Base-by-base conservation (phyloP, 1,284 basidiomycete species). In the Hemileia vastatrix region DNA sequence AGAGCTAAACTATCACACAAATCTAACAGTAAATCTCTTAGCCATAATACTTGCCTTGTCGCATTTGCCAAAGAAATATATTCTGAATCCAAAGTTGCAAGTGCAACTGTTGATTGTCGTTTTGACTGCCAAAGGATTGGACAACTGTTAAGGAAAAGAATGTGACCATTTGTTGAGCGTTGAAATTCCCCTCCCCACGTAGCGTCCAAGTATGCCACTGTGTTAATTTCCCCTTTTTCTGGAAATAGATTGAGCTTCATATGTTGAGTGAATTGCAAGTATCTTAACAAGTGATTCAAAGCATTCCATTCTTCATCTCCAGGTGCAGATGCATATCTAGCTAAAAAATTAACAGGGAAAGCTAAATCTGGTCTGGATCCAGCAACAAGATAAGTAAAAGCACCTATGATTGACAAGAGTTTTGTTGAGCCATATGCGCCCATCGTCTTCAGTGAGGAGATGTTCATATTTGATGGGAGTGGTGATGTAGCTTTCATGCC, bases 151-250 rank as follows among this genome's bases (percentile, higher is more conserved):
- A 24, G 23, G n/a, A 23, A 15, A 4, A 55, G 9, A 1, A 55
- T 13, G 24, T 23, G 44, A 3, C 54, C 54, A 1, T 18, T 43
- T 21, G 54, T 55, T 9, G 33, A 40, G 15, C 54, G 1, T 13
- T 55, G 19, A 15, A 43, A 40, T 44, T 57, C 44, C 1, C 56
- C 56, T 4, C 54, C 56, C 56, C 56, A 57, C 27, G 48, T 57
- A 0, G 56, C 56, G 40, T 57, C 56, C n/a, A n/a, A 8, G 27
- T 50, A 15, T 15, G 18, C 32, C 8, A 27, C 24, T 6, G 9
- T 49, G 13, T 40, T 21, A 43, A 24, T 15, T 9, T 49, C 15
- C 18, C 18, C 21, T 2, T 24, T 27, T 4, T 8, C 5, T 11
- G 33, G 11, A 19, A 23, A 18, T 15, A n/a, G n/a, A 8, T 36